Percentiles rank a stretch among this genome's conserved stretches.
phyloP scores from a whole-genome alignment of 164 flowering plant species.

The Stephania cephalantha region DNA sequence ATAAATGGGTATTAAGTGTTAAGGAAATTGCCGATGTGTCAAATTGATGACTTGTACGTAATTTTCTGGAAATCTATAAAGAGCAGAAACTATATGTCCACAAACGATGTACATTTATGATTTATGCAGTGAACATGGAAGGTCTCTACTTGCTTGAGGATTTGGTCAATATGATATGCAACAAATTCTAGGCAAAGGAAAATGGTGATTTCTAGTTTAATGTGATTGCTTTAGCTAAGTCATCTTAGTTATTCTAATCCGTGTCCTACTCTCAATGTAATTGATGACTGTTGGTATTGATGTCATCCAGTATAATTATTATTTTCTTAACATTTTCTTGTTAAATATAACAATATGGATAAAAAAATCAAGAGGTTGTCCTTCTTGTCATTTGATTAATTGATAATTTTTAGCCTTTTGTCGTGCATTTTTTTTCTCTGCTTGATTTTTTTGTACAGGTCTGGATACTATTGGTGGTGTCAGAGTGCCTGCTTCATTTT shows the following conservation, averaged over 20 bases:
- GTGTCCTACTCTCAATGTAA: too few relatives aligned
- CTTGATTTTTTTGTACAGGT: constrained; percentile 37
- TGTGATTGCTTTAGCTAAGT: background rate
- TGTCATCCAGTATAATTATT: too few relatives aligned
- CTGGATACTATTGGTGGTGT: constrained; percentile 87
- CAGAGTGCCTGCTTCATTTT: constrained; percentile 75
- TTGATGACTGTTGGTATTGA: too few relatives aligned
- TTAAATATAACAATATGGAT: background rate
- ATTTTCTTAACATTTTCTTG: background rate
- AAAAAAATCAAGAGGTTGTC: background rate
- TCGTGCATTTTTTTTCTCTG: background rate
- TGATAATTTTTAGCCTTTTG: background rate
- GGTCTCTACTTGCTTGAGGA: background rate
- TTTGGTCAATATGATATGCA: background rate
- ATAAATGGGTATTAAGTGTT: background rate
- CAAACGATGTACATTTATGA: background rate
- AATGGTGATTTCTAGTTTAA: background rate
- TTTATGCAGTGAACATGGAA: background rate
- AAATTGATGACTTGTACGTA: background rate
- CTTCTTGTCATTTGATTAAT: too few relatives aligned
- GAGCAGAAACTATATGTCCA: background rate
- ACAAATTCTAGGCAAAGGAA: background rate
- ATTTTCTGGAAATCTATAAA: background rate
- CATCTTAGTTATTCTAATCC: background rate
- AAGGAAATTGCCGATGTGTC: background rate